Evolutionary conservation across 306 rosid genomes (phyloP).

Genomic region (Betula pendula): DNA sequence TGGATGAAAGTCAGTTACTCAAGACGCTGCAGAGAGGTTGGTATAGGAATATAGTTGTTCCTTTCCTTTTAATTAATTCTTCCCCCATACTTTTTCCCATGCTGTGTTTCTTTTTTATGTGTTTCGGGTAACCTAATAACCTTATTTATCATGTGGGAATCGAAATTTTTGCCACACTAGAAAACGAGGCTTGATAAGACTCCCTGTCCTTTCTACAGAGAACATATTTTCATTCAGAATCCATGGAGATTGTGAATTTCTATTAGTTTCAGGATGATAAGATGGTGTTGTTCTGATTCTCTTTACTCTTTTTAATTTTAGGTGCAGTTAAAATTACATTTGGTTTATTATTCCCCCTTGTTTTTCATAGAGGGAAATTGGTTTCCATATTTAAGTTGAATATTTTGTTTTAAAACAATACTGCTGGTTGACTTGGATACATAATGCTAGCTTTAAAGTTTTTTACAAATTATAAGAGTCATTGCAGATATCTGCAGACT

Average conservation of each 20-base stretch:
- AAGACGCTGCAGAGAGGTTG: constrained; percentile 78
- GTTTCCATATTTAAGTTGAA: background rate
- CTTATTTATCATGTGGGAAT: constrained; percentile 6
- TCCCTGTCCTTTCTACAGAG: background rate
- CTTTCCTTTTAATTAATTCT: background rate
- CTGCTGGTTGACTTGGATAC: background rate
- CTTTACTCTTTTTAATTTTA: background rate
- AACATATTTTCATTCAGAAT: background rate
- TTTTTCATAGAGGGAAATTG: background rate
- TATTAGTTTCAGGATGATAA: background rate
- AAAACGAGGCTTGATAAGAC: background rate
- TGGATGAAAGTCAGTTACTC: constrained; percentile 81
- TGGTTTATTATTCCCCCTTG: background rate
- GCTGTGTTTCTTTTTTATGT: constrained; percentile 8
- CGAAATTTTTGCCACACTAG: background rate
- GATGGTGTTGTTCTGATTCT: background rate
- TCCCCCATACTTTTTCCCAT: background rate
- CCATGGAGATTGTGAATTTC: background rate
- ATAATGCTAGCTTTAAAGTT: too few species aligned
- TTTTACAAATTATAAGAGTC: background rate
- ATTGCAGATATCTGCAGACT: background rate
- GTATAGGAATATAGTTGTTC: constrained; percentile 27
- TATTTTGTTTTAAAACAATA: too few species aligned
- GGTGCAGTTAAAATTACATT: background rate
- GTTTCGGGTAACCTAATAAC: constrained; percentile 8